Conservation (phyloP, 345 rosid species). For the Acer saccharum region DNA sequence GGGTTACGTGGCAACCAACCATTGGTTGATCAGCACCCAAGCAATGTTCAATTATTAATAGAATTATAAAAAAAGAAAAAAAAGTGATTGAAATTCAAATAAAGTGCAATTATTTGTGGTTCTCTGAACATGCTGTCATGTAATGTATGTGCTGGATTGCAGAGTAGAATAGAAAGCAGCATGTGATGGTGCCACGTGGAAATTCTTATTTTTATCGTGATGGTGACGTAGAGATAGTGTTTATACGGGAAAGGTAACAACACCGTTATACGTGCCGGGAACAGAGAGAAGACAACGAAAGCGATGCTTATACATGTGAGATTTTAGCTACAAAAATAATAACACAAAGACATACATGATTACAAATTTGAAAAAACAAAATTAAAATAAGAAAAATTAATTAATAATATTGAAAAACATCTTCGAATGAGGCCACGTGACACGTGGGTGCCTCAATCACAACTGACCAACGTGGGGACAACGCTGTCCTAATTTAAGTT, state of each 20-base stretch:
- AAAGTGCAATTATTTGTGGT: neutral
- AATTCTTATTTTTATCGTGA: neutral
- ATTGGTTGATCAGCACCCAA: no score
- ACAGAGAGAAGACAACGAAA: slow-evolving; percentile 28
- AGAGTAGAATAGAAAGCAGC: slow-evolving; percentile 11
- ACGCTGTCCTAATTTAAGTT: neutral
- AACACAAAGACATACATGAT: neutral
- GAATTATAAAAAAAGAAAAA: neutral
- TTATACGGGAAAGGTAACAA: neutral
- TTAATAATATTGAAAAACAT: neutral
- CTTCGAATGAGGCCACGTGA: slow-evolving; percentile 26
- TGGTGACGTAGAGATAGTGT: slow-evolving; percentile 10
- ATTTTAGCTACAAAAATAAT: neutral
- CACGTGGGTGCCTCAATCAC: slow-evolving; percentile 37
- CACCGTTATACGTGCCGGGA: slow-evolving; percentile 35
- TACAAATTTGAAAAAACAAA: neutral
- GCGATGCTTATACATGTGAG: slow-evolving; percentile 28
- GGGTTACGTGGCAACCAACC: no score
- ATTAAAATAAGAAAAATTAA: neutral
- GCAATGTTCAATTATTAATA: no score
- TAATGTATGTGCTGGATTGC: slow-evolving; percentile 26
- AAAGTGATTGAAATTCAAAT: neutral
- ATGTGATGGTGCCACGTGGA: slow-evolving; percentile 42
- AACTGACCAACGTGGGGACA: slow-evolving; percentile 30
- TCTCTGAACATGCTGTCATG: slow-evolving; percentile 22